Evolutionary conservation across 164 flowering plant species (phyloP).

Genomic region (Dillenia suffruticosa): DNA sequence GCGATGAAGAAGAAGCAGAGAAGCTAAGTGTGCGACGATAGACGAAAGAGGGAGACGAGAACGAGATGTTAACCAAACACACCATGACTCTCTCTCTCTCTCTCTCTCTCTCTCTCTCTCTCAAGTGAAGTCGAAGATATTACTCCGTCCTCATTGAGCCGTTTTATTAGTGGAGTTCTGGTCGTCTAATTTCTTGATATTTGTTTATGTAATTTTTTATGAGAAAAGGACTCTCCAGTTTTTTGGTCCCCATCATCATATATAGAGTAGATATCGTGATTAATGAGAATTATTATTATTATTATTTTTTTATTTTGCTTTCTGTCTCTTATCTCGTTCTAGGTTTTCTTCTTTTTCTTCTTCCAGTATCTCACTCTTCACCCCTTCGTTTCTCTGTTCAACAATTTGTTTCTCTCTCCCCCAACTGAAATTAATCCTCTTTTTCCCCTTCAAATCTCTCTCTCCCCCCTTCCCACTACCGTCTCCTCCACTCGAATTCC

Average conservation of each 20-base stretch:
- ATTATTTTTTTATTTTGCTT: too few relatives aligned
- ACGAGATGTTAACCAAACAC: conserved; percentile 21
- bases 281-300: too few relatives aligned
- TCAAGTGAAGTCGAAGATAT: too few relatives aligned
- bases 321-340: conserved; percentile 6
- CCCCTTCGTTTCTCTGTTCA: not conserved
- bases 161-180: too few relatives aligned
- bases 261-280: too few relatives aligned
- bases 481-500: conserved; percentile 44
- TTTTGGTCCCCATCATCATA: too few relatives aligned
- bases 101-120: too few relatives aligned
- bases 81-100: conserved; percentile 16
- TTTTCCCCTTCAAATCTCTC: not conserved
- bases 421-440: conserved; percentile 9
- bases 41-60: conserved; percentile 11
- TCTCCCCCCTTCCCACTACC: conserved; percentile 30
- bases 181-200: too few relatives aligned
- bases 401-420: conserved; percentile 6
- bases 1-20: conserved; percentile 2
- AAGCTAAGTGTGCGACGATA: conserved; percentile 5
- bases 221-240: too few relatives aligned
- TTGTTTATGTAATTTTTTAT: too few relatives aligned
- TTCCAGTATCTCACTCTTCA: not conserved
- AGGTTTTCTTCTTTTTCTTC: not conserved
- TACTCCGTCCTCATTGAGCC: too few relatives aligned